Conservation (phyloP, 345 rosid species). For the Heritiera fomes region DNA sequence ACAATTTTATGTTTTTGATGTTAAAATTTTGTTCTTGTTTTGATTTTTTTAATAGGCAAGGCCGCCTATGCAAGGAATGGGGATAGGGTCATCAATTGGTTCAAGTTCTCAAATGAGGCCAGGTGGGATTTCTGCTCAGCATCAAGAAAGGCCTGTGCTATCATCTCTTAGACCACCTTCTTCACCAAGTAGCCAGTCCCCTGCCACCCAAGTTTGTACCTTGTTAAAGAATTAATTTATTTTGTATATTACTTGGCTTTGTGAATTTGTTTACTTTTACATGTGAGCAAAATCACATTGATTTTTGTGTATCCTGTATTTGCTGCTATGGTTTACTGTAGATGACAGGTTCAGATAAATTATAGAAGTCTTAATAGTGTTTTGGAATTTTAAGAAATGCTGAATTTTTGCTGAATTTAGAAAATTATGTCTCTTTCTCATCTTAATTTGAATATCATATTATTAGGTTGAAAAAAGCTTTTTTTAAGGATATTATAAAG, state of each 20-base stretch:
- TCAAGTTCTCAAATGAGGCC: conserved; percentile 70
- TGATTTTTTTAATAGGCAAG: conserved; percentile 46
- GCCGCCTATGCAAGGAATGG: conserved; percentile 55
- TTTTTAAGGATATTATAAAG: background rate
- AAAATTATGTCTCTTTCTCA: background rate
- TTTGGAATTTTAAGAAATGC: background rate
- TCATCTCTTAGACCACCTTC: conserved; percentile 60
- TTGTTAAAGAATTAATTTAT: background rate
- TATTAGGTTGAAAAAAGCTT: background rate
- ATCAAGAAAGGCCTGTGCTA: conserved; percentile 76
- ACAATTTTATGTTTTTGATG: background rate
- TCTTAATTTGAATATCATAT: background rate
- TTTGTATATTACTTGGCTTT: background rate
- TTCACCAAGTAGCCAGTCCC: conserved; percentile 55
- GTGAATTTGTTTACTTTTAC: background rate
- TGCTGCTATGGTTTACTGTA: background rate
- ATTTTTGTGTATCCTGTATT: background rate
- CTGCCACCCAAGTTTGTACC: conserved; percentile 62
- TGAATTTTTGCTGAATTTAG: background rate
- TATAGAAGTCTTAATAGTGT: background rate
- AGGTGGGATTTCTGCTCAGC: conserved; percentile 61
- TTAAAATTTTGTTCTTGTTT: conserved; percentile 6
- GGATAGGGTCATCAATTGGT: conserved; percentile 54
- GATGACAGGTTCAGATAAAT: background rate
- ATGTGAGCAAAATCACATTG: background rate